Conservation (phyloP, 768 basidiomycete genomes). For the Melanogaster broomeanus region DNA sequence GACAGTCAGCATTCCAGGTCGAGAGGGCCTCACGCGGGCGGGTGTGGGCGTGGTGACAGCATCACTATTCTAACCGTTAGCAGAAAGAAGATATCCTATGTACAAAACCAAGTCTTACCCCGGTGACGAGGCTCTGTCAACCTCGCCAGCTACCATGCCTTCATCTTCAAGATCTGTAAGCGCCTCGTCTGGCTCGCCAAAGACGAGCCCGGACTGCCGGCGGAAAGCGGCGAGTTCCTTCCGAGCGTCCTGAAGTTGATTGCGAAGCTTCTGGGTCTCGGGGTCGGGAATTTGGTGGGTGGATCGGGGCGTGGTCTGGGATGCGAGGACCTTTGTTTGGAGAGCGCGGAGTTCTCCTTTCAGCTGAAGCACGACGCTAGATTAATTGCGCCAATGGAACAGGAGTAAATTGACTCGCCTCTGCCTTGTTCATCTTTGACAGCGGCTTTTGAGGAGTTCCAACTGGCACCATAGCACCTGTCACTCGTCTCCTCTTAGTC, state of each 20-base stretch:
- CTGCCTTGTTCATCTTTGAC: slow-evolving; percentile 41
- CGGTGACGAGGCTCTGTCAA: background rate
- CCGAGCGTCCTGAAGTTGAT: slow-evolving; percentile 30
- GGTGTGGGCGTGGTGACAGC: background rate
- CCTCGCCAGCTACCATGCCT: background rate
- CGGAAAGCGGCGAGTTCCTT: slow-evolving; percentile 20
- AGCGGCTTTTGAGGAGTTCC: slow-evolving; percentile 25
- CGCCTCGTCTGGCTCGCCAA: slow-evolving; percentile 6
- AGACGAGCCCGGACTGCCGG: background rate
- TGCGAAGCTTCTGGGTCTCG: slow-evolving; percentile 27
- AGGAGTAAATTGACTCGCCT: slow-evolving; percentile 31
- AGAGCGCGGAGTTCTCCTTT: slow-evolving; percentile 29
- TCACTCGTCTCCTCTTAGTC: slow-evolving; percentile 12
- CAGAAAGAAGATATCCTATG: background rate
- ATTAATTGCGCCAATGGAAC: background rate
- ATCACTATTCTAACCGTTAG: background rate
- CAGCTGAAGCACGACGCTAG: slow-evolving; percentile 20
- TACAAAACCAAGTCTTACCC: slow-evolving; percentile 1
- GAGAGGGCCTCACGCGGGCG: background rate
- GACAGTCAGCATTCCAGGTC: slow-evolving; percentile 10
- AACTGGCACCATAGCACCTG: slow-evolving; percentile 2
- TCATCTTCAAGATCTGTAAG: slow-evolving; percentile 12
- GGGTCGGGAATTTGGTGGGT: slow-evolving; percentile 24
- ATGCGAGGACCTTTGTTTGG: slow-evolving; percentile 19
- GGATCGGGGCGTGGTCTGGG: background rate